phyloP scores from a whole-genome alignment of 257 asterid genomes.

The Gentiana dahurica region DNA sequence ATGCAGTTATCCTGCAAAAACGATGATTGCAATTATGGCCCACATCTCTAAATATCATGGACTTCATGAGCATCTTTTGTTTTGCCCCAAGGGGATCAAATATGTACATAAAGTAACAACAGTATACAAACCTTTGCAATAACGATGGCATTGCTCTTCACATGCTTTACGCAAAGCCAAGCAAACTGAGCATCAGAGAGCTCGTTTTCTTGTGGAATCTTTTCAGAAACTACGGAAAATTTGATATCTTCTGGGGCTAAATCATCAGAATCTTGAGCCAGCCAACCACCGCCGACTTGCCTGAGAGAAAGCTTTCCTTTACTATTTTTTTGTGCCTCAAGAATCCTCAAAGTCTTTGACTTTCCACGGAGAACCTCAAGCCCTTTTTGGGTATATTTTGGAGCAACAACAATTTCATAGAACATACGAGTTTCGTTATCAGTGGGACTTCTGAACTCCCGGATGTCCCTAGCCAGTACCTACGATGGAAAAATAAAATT shows the following conservation, averaged over 20 bases:
- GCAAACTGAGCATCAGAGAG: conserved; percentile 76
- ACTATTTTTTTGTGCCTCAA: conserved; percentile 68
- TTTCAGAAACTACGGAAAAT: conserved; percentile 59
- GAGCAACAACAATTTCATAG: conserved; percentile 91
- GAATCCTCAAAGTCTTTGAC: conserved; percentile 88
- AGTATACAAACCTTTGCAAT: conserved; percentile 60
- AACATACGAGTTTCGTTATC: conserved; percentile 92
- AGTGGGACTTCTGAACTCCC: conserved; percentile 91
- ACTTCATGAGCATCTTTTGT: neutral
- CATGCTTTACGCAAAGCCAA: conserved; percentile 94
- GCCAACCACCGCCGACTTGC: conserved; percentile 98
- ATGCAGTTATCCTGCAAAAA: conserved; percentile 56
- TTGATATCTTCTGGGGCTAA: conserved; percentile 68
- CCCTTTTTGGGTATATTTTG: conserved; percentile 73
- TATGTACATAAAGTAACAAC: neutral
- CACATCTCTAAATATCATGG: conserved; percentile 1
- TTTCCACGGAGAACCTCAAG: conserved; percentile 91
- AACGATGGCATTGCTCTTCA: conserved; percentile 93
- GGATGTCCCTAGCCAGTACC: conserved; percentile 85
- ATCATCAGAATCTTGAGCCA: conserved; percentile 96
- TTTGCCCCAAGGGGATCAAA: neutral
- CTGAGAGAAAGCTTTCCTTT: conserved; percentile 80
- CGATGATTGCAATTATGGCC: conserved; percentile 1
- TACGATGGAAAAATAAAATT: conserved; percentile 12
- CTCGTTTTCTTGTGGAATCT: conserved; percentile 54